phyloP scores from a whole-genome alignment of 768 basidiomycete species.

The Pleurotus cornucopiae region DNA sequence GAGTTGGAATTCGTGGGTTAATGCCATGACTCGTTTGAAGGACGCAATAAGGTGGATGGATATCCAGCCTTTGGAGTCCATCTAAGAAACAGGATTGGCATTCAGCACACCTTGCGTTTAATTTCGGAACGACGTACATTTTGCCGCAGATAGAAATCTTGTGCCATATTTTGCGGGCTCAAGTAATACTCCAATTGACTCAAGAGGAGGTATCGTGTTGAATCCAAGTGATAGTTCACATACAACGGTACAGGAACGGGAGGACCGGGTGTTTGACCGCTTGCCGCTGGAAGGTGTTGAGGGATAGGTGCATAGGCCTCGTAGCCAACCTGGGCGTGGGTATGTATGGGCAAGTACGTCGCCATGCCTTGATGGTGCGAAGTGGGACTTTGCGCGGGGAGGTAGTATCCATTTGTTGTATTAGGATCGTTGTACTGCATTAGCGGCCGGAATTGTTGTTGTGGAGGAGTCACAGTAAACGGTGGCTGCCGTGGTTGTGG shows the following conservation, averaged over 20 bases:
- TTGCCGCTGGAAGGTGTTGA: constrained; percentile 18
- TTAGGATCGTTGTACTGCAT: constrained; percentile 13
- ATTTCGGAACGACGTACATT: constrained; percentile 43
- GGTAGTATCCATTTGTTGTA: constrained; percentile 23
- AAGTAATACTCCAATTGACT: constrained; percentile 91
- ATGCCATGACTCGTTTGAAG: constrained; percentile 75
- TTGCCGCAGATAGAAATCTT: constrained; percentile 78
- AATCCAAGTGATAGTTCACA: constrained; percentile 57
- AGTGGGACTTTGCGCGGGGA: constrained; percentile 15
- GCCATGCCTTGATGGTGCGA: constrained; percentile 8
- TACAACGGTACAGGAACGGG: constrained; percentile 45
- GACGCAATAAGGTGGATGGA: constrained; percentile 76
- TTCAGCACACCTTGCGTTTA: not conserved
- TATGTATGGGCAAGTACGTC: constrained; percentile 21
- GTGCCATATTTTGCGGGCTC: constrained; percentile 84
- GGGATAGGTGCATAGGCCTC: constrained; percentile 20
- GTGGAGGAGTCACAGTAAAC: constrained; percentile 24
- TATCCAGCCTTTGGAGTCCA: constrained; percentile 90
- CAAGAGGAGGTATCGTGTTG: constrained; percentile 64
- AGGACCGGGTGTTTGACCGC: constrained; percentile 8
- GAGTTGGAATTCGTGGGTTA: constrained; percentile 56
- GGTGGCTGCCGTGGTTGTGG: constrained; percentile 26
- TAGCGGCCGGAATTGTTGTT: constrained; percentile 27
- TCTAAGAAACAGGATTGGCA: constrained; percentile 39
- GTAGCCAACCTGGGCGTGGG: constrained; percentile 16